phyloP scores from a whole-genome alignment of 108 stramenopile genomes.

The Fragilariopsis cylindrus region DNA sequence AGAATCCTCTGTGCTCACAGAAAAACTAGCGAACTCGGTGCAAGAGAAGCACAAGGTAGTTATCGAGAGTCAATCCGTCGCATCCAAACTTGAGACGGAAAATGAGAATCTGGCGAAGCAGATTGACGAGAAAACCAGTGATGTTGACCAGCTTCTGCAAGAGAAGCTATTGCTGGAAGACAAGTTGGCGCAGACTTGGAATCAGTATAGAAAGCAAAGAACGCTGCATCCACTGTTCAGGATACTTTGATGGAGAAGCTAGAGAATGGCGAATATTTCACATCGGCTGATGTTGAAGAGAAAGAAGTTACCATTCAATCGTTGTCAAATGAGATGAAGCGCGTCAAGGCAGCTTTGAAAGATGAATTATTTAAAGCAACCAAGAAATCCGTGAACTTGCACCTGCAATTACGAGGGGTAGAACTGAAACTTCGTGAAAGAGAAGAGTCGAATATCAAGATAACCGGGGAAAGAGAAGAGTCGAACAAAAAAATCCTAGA shows the following conservation, averaged over 20 bases:
- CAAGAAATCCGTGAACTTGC: constrained; percentile 6
- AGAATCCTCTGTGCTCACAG: constrained; percentile 11
- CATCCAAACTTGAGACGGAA: constrained; percentile 1
- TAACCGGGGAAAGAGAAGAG: constrained; percentile 2
- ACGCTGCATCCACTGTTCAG: constrained; percentile 8
- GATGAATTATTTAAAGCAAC: constrained; percentile 5
- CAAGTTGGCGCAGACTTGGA: constrained; percentile 12
- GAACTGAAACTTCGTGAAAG: not conserved
- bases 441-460: not conserved
- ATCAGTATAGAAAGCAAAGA: not conserved
- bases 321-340: not conserved
- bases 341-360: not conserved
- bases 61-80: constrained; percentile 9
- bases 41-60: constrained; percentile 19
- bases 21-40: constrained; percentile 10
- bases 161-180: constrained; percentile 11
- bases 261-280: constrained; percentile 15
- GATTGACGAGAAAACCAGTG: not conserved
- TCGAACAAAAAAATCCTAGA: not conserved
- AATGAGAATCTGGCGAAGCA: constrained; percentile 3
- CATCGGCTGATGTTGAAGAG: constrained; percentile 17
- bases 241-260: constrained; percentile 13
- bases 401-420: constrained; percentile 6
- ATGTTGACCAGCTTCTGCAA: constrained; percentile 11
- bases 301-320: constrained; percentile 10